phyloP scores from a whole-genome alignment of 1,284 basidiomycete species.

The Tylopilus sp. region DNA sequence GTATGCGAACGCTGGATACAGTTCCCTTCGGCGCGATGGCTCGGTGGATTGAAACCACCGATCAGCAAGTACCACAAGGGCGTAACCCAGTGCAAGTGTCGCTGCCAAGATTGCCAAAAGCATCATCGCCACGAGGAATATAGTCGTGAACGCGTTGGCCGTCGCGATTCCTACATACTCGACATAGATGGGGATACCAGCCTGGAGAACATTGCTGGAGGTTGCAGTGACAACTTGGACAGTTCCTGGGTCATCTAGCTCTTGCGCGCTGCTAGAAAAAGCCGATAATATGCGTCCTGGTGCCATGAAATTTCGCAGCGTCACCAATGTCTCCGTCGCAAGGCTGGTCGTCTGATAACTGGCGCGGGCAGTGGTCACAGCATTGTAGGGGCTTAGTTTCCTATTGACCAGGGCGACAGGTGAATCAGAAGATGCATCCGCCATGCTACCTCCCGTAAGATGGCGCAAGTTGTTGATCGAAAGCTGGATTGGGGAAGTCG shows the following conservation, averaged over 20 bases:
- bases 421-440: slow-evolving; percentile 49
- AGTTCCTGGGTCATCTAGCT: slow-evolving; percentile 33
- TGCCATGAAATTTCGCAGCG: slow-evolving; percentile 11
- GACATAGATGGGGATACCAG: slow-evolving; percentile 77
- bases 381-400: slow-evolving; percentile 73
- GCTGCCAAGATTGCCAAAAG: slow-evolving; percentile 53
- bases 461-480: slow-evolving; percentile 80
- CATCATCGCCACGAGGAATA: slow-evolving; percentile 69
- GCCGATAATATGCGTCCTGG: slow-evolving; percentile 1
- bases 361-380: slow-evolving; percentile 8
- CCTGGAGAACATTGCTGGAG: slow-evolving; percentile 62
- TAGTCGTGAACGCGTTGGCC: slow-evolving; percentile 80
- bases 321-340: slow-evolving; percentile 7
- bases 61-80: slow-evolving; percentile 36
- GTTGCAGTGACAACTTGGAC: slow-evolving; percentile 64
- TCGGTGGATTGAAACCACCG: slow-evolving; percentile 23
- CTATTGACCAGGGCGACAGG: slow-evolving; percentile 75
- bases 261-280: slow-evolving; percentile 8
- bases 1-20: slow-evolving; percentile 46
- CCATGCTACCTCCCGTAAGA: slow-evolving; percentile 73
- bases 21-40: slow-evolving; percentile 33
- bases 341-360: not conserved
- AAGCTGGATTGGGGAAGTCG: slow-evolving; percentile 58
- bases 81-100: slow-evolving; percentile 51
- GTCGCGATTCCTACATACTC: slow-evolving; percentile 70